Evolutionary conservation across 768 basidiomycete species (phyloP).

Genomic region (Lentinula boryana): DNA sequence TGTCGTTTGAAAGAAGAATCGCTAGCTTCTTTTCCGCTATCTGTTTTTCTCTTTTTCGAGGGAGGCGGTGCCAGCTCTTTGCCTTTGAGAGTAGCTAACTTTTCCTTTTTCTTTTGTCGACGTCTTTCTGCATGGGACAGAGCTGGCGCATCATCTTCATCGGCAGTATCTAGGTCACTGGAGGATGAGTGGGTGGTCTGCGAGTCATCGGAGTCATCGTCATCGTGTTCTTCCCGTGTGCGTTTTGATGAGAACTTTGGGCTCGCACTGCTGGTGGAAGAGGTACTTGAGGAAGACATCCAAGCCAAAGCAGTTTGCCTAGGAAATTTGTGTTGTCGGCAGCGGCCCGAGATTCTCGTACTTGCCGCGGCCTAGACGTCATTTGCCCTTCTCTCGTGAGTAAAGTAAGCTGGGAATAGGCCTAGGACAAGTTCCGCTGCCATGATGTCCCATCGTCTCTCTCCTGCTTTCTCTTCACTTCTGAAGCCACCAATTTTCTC

Average conservation of each 20-base stretch:
- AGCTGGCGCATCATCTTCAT: slow-evolving; percentile 33
- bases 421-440: not conserved
- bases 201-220: not conserved
- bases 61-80: slow-evolving; percentile 10
- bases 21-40: not conserved
- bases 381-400: not conserved
- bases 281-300: slow-evolving; percentile 19
- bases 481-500: not conserved
- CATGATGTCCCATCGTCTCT: slow-evolving; percentile 1
- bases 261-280: slow-evolving; percentile 25
- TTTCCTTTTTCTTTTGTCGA: slow-evolving; percentile 47
- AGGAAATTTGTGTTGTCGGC: too few species aligned
- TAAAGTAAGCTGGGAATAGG: not conserved
- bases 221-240: slow-evolving; percentile 19
- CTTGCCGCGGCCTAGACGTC: not conserved
- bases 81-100: slow-evolving; percentile 20
- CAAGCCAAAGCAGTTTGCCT: too few species aligned
- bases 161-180: slow-evolving; percentile 19
- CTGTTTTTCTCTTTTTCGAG: slow-evolving; percentile 2
- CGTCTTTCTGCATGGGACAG: slow-evolving; percentile 75
- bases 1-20: not conserved
- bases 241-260: slow-evolving; percentile 21
- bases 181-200: not conserved
- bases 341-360: not conserved
- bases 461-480: not conserved